Evolutionary conservation across 495 filamentous ascomycete species (phyloP).

Genomic region (Neurospora sp.): DNA sequence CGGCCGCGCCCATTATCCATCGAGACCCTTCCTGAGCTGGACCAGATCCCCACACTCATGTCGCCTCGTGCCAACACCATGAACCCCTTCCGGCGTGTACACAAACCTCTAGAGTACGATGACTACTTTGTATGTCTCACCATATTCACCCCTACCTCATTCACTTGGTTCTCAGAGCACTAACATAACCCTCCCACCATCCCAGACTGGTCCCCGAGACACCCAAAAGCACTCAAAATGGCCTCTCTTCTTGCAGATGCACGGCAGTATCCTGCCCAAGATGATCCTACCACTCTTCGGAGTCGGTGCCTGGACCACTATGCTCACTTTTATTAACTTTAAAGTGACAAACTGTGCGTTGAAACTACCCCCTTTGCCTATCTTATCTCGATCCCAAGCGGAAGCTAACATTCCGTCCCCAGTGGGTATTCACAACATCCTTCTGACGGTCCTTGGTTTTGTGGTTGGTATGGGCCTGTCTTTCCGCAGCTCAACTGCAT

Average conservation of each 20-base stretch:
- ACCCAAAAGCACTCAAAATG: slow-evolving; percentile 70
- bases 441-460: slow-evolving; percentile 83
- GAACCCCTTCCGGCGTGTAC: slow-evolving; percentile 37
- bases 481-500: slow-evolving; percentile 77
- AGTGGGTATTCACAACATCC: slow-evolving; percentile 55
- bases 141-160: neutral
- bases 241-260: slow-evolving; percentile 69
- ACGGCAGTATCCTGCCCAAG: slow-evolving; percentile 70
- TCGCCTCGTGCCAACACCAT: slow-evolving; percentile 27
- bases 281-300: slow-evolving; percentile 66
- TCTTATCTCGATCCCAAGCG: too few relatives aligned
- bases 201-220: slow-evolving; percentile 53
- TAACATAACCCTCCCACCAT: slow-evolving; percentile 1
- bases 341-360: slow-evolving; percentile 37
- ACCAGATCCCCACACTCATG: slow-evolving; percentile 17
- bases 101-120: slow-evolving; percentile 36
- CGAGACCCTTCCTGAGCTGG: neutral
- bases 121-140: slow-evolving; percentile 42
- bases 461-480: slow-evolving; percentile 76
- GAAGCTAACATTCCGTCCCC: neutral
- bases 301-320: slow-evolving; percentile 58
- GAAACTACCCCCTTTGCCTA: neutral
- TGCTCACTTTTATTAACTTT: slow-evolving; percentile 49
- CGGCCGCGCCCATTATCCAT: neutral
- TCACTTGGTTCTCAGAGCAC: neutral